Evolutionary conservation across 208 protist genomes (phyloP).

Genomic region (Trichomonas vaginalis): DNA sequence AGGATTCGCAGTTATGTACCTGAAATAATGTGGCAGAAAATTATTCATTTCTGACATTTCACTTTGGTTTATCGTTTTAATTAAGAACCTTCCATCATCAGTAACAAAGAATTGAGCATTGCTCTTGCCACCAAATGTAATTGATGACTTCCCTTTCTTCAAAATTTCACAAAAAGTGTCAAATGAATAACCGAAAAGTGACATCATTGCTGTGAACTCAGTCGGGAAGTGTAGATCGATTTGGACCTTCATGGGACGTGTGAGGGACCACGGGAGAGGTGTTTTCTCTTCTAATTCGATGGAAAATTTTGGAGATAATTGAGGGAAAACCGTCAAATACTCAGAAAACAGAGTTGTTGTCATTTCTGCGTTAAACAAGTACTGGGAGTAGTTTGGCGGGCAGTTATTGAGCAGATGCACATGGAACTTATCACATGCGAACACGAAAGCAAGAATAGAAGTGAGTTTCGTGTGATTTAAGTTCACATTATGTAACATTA

Average conservation of each 20-base stretch:
- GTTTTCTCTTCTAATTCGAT: not conserved
- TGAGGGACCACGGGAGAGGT: not conserved
- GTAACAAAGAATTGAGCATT: not conserved
- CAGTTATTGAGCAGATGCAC: not conserved
- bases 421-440: not conserved
- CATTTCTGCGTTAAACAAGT: not conserved
- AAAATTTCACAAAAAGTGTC: not conserved
- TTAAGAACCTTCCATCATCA: not conserved
- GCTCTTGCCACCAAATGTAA: not conserved
- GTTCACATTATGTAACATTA: not conserved
- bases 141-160: not conserved
- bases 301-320: not conserved
- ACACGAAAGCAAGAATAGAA: not conserved
- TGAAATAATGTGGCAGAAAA: not conserved
- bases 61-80: not conserved
- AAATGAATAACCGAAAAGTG: not conserved
- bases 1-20: not conserved
- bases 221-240: not conserved
- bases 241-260: not conserved
- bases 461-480: not conserved
- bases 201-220: not conserved
- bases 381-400: not conserved
- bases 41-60: not conserved
- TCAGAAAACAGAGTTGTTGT: not conserved
- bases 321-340: not conserved